Evolutionary conservation across 495 filamentous ascomycete genomes (phyloP), one percentile per base, ranked within the genome.

Genomic region (Clohesyomyces aquaticus): DNA sequence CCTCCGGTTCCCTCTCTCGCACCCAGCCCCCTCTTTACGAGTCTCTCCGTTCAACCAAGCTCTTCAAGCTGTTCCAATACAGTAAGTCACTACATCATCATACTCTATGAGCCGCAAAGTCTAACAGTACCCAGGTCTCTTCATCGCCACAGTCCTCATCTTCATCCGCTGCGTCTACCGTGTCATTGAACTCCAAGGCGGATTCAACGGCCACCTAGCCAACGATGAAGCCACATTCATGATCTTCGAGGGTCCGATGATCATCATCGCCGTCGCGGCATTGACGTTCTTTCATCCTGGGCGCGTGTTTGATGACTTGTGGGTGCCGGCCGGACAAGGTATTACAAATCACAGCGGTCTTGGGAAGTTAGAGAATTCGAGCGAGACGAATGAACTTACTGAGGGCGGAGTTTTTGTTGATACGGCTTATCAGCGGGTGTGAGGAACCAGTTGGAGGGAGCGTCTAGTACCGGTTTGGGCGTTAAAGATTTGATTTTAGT

Each of bases 221-320:
- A 81, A 77, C 50, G 74, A 88, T 43, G 78, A 91, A 74, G 75
- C 80, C 11, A 66, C 83, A 9, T 88, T 90, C 70, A 84, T 91
- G 77, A 77, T 88, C 25, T 79, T 91, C 21, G 88, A 91, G 76
- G 85, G 87, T 22, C 74, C 83, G n/a, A 86, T 91, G 85, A 83
- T 91, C 68, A 73, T 79, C 14, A 66, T 86, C 47, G 84, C 87
- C 16, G 56, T 65, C 16, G 22, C 57, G 9, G 26, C 47, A 16
- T 57, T 69, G 55, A 65, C 66, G 18, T 25, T 47, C 4, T 69
- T 56, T 35, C 66, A 69, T n/a, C 66, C 66, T 18, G 66, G 66
- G 0, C 66, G 66, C 23, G 56, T 69, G 26, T 69, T 69, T 26
- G 43, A 35, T 28, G 49, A 70, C 27, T 45, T 69, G 0, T 69